phyloP scores from a whole-genome alignment of 345 rosid species.

The Fremontodendron californicum region DNA sequence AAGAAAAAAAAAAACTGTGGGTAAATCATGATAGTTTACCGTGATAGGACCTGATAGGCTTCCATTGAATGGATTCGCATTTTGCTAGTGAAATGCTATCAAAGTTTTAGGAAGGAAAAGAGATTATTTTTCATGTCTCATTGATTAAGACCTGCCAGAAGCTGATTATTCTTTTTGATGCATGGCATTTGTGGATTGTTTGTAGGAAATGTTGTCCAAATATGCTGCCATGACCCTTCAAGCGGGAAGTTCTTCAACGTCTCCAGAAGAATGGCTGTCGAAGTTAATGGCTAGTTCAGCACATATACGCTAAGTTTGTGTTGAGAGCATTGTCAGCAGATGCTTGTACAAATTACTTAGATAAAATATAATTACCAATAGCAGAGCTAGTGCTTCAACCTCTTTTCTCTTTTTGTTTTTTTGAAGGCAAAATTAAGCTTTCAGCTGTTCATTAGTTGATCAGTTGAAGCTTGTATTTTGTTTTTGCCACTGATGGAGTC shows the following conservation, averaged over 20 bases:
- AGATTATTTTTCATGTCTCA: background rate
- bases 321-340: background rate
- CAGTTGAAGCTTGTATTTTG: slow-evolving; percentile 3
- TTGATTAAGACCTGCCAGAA: background rate
- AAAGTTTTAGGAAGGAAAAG: background rate
- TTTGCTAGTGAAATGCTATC: no score
- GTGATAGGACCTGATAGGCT: no score
- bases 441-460: slow-evolving; percentile 5
- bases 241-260: slow-evolving; percentile 15
- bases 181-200: background rate
- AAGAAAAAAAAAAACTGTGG: no score
- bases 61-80: background rate
- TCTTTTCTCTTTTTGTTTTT: background rate
- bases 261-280: slow-evolving; percentile 18
- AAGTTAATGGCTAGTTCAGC: slow-evolving; percentile 16
- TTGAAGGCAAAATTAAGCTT: background rate
- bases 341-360: slow-evolving; percentile 10
- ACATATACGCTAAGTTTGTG: background rate
- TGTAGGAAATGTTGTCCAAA: slow-evolving; percentile 26
- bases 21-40: no score
- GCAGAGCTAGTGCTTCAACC: background rate
- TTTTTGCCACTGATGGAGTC: background rate
- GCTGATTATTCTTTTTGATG: background rate
- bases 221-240: slow-evolving; percentile 25
- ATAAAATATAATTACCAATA: background rate